Evolutionary conservation across 495 filamentous ascomycete genomes (phyloP).

Genomic region (Chaetomium fimeti): DNA sequence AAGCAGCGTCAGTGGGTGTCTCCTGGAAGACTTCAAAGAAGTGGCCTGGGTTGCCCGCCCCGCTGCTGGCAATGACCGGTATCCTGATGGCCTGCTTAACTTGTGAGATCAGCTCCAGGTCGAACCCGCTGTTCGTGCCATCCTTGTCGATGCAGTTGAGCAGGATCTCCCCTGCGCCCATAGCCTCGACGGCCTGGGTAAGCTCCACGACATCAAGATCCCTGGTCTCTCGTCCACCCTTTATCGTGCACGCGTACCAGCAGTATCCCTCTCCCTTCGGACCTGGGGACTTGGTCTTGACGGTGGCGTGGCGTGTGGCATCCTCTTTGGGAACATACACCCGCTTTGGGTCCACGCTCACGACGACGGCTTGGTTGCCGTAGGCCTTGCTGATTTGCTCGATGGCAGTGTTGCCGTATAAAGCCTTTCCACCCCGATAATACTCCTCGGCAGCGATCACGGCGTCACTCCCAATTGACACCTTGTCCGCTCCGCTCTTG

Average conservation of each 20-base stretch:
- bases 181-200: slow-evolving; percentile 84
- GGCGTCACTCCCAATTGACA: slow-evolving; percentile 94
- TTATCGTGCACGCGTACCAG: slow-evolving; percentile 98
- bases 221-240: slow-evolving; percentile 85
- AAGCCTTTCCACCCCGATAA: slow-evolving; percentile 60
- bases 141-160: slow-evolving; percentile 98
- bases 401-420: slow-evolving; percentile 83
- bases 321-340: slow-evolving; percentile 74
- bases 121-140: slow-evolving; percentile 92
- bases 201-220: slow-evolving; percentile 90
- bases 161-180: slow-evolving; percentile 93
- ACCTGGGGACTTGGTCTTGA: slow-evolving; percentile 68
- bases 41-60: slow-evolving; percentile 84
- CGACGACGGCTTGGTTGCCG: slow-evolving; percentile 94
- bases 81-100: slow-evolving; percentile 84
- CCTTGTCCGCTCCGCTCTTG: slow-evolving; percentile 96
- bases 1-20: slow-evolving; percentile 85
- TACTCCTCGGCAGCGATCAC: slow-evolving; percentile 91
- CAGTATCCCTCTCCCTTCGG: slow-evolving; percentile 77
- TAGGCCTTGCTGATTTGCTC: slow-evolving; percentile 92
- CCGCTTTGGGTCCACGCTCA: slow-evolving; percentile 89
- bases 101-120: slow-evolving; percentile 83
- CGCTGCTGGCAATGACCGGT: slow-evolving; percentile 93
- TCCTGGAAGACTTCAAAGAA: slow-evolving; percentile 86
- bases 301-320: slow-evolving; percentile 74